phyloP scores from a whole-genome alignment of 2,329 filamentous ascomycete genomes.

The Pseudopithomyces chartarum region DNA sequence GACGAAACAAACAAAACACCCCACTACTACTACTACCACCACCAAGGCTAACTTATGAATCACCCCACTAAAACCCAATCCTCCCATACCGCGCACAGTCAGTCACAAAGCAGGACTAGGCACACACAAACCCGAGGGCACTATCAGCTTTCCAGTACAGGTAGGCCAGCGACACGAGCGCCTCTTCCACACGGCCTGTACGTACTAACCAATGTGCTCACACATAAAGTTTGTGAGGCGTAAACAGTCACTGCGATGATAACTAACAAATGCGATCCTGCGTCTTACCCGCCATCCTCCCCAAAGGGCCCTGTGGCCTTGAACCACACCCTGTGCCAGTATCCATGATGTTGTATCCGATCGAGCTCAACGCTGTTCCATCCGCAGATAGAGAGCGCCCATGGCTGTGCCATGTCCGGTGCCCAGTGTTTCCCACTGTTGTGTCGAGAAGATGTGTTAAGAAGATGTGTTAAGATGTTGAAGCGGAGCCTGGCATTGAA shows the following conservation, averaged over 20 bases:
- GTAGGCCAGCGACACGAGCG: neutral
- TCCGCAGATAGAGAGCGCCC: constrained; percentile 14
- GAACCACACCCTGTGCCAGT: constrained; percentile 14
- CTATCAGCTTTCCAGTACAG: neutral
- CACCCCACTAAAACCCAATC: neutral
- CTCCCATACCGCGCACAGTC: constrained; percentile 1
- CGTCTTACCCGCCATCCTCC: neutral
- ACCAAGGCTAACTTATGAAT: neutral
- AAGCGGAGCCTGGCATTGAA: neutral
- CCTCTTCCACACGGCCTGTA: neutral
- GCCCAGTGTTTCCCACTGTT: constrained; percentile 14
- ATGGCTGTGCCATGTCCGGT: constrained; percentile 12
- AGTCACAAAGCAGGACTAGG: neutral
- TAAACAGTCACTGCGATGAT: neutral
- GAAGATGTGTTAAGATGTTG: neutral
- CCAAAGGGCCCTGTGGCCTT: constrained; percentile 13
- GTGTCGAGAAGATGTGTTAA: neutral
- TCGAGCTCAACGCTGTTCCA: constrained; percentile 13
- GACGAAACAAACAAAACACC: too few species aligned
- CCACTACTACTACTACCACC: too few species aligned
- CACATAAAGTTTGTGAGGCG: neutral
- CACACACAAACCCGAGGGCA: neutral
- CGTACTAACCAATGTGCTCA: constrained; percentile 1
- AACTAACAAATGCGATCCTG: neutral
- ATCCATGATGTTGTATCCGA: constrained; percentile 9